Conservation (phyloP, 2,329 filamentous ascomycete species). For the Hirsutella rhossiliensis region DNA sequence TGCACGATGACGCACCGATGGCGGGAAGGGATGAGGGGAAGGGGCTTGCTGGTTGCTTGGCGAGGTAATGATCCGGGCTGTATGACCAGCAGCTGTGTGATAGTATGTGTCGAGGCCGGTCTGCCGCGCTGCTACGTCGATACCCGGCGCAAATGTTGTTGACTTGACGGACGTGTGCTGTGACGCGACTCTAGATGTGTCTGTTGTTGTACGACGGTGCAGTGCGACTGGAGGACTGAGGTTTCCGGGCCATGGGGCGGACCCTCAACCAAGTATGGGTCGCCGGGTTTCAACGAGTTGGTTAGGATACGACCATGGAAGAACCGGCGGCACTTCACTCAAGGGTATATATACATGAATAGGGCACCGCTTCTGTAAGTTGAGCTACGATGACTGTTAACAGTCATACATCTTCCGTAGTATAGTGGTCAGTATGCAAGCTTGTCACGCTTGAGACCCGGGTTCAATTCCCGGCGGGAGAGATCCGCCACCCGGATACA, state of each 20-base stretch:
- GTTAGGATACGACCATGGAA: too few relatives aligned
- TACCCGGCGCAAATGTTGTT: slow-evolving; percentile 16
- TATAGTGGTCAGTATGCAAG: slow-evolving; percentile 19
- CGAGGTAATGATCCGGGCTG: background rate
- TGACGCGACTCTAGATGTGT: too few relatives aligned
- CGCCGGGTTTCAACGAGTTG: too few relatives aligned
- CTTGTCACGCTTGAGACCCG: slow-evolving; percentile 13
- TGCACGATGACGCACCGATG: slow-evolving; percentile 31
- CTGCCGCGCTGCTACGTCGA: slow-evolving; percentile 10
- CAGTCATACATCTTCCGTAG: slow-evolving; percentile 15
- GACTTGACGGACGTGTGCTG: background rate
- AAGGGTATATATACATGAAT: background rate
- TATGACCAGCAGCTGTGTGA: slow-evolving; percentile 1
- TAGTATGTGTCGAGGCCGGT: slow-evolving; percentile 7
- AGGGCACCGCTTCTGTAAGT: background rate
- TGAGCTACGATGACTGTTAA: slow-evolving; percentile 8
- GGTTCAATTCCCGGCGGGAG: slow-evolving; percentile 12
- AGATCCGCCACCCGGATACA: slow-evolving; percentile 1
- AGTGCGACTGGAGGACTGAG: too few relatives aligned
- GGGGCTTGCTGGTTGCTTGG: background rate
- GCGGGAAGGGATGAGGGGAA: background rate
- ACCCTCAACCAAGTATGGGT: too few relatives aligned
- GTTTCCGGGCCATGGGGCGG: too few relatives aligned
- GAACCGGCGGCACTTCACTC: too few relatives aligned
- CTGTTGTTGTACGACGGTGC: too few relatives aligned